phyloP scores from a whole-genome alignment of 768 basidiomycete species.

The Paxillus rubicundulus region DNA sequence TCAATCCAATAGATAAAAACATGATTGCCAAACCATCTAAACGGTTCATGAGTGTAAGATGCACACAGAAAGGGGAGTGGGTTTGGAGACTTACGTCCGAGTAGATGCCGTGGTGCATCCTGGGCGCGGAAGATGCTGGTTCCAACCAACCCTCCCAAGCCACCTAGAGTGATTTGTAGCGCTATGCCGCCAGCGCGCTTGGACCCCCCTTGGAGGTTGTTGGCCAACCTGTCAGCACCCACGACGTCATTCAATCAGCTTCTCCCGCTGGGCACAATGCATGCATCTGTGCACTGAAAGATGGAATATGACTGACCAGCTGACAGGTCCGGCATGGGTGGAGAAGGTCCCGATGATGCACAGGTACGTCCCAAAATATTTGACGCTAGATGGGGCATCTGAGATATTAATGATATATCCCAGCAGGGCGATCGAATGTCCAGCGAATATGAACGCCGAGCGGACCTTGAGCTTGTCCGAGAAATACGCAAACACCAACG shows the following conservation, averaged over 20 bases:
- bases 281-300: too few relatives aligned
- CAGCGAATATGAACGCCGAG: constrained; percentile 55
- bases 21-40: constrained; percentile 59
- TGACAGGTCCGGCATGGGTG: constrained; percentile 55
- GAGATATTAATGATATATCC: constrained; percentile 69
- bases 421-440: constrained; percentile 48
- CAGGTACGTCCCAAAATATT: constrained; percentile 75
- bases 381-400: constrained; percentile 46
- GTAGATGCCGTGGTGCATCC: constrained; percentile 58
- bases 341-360: constrained; percentile 58
- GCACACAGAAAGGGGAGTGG: not conserved
- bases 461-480: constrained; percentile 58
- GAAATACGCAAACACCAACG: constrained; percentile 51
- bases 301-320: constrained; percentile 44
- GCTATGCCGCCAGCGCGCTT: constrained; percentile 71
- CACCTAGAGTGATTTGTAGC: constrained; percentile 50
- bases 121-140: constrained; percentile 58
- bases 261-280: too few relatives aligned
- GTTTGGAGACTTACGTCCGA: constrained; percentile 51
- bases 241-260: not conserved
- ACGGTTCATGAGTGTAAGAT: not conserved
- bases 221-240: constrained; percentile 44
- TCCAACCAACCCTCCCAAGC: constrained; percentile 63
- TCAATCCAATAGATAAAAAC: constrained; percentile 62
- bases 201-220: constrained; percentile 60